These are phyloP conservation scores for Teratosphaeria pseudoeucalypti DNA, from an alignment of 2,329 filamentous ascomycete genomes.

Conservation along the genomic window DNA sequence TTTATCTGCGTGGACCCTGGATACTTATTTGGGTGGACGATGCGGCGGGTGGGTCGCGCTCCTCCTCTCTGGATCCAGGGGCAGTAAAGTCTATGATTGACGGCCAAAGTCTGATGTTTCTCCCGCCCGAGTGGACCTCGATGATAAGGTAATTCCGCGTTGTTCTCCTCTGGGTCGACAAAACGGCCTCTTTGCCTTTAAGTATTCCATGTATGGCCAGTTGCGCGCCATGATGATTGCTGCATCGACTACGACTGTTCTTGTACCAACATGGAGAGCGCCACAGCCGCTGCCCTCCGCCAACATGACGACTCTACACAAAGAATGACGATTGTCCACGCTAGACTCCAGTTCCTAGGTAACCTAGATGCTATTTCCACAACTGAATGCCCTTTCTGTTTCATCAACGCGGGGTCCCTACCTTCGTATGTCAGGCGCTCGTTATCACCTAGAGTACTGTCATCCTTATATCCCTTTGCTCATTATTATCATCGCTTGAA, in stretches of 20 bases:
- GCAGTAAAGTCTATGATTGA: background rate
- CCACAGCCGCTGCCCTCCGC: background rate
- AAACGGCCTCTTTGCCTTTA: background rate
- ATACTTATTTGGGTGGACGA: background rate
- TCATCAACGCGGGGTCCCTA: background rate
- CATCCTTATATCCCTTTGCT: background rate
- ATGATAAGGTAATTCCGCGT: background rate
- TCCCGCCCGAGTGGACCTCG: too few species aligned
- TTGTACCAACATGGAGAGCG: background rate
- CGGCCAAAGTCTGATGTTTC: background rate
- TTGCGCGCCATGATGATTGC: background rate
- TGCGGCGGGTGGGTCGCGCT: background rate
- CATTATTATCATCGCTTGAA: background rate
- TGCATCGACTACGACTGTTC: background rate
- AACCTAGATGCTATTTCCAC: background rate
- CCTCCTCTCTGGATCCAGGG: background rate
- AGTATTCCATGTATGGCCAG: background rate
- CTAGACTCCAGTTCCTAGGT: background rate
- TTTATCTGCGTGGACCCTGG: background rate
- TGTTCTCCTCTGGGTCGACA: background rate
- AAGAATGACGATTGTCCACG: background rate
- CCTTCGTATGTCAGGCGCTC: background rate
- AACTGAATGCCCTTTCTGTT: background rate
- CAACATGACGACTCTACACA: background rate
- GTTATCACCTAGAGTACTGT: background rate